Percentiles rank a stretch among this genome's conserved stretches.
phyloP scores from a whole-genome alignment of 1,284 basidiomycete species.

The Ceratobasidium sp. region DNA sequence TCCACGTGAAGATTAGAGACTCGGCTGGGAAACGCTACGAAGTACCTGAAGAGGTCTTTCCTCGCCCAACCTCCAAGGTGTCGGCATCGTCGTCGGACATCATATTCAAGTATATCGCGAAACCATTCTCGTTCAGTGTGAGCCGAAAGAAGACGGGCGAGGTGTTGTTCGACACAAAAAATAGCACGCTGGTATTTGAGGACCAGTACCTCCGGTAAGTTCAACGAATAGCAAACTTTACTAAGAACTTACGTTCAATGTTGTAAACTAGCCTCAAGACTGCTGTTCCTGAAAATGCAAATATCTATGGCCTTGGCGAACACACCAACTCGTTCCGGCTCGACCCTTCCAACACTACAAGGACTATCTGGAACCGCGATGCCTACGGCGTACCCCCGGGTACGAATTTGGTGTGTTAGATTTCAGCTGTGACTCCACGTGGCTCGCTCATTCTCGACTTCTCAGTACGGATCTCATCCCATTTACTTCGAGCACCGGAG shows the following conservation, averaged over 20 bases:
- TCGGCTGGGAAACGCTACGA: constrained; percentile 59
- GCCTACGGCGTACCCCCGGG: constrained; percentile 64
- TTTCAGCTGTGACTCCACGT: too few species aligned
- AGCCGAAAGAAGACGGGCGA: constrained; percentile 69
- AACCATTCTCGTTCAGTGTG: constrained; percentile 81
- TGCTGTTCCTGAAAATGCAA: constrained; percentile 67
- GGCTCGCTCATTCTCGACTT: not conserved
- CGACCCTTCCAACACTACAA: constrained; percentile 71
- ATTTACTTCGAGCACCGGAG: constrained; percentile 77
- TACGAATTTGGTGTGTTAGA: constrained; percentile 25
- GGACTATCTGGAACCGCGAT: constrained; percentile 78
- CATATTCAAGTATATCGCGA: constrained; percentile 74
- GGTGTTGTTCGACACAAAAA: constrained; percentile 77
- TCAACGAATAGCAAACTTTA: too few species aligned
- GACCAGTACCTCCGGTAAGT: constrained; percentile 82
- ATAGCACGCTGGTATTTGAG: constrained; percentile 78
- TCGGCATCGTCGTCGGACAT: constrained; percentile 53
- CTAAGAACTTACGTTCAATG: too few species aligned
- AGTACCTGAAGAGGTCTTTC: constrained; percentile 58
- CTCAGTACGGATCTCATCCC: constrained; percentile 74
- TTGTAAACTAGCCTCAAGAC: constrained; percentile 34
- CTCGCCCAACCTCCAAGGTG: constrained; percentile 53
- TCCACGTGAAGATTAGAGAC: constrained; percentile 75
- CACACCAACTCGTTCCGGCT: constrained; percentile 77
- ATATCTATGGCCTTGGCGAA: constrained; percentile 85